Conservation (phyloP, 2,329 filamentous ascomycete species). For the Diaporthe sp. region DNA sequence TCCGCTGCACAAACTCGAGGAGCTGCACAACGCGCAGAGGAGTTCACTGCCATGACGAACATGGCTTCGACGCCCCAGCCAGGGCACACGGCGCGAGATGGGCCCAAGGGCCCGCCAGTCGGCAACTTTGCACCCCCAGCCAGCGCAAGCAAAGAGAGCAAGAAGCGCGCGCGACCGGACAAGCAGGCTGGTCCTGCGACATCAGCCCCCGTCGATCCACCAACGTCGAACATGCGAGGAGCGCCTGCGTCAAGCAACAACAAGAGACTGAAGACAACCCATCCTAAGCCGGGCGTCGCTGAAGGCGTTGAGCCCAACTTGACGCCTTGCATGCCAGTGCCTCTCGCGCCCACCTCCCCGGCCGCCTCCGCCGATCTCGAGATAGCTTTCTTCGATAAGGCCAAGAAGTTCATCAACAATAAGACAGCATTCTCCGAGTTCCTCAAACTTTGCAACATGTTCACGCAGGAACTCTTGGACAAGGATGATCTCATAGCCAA, state of each 20-base stretch:
- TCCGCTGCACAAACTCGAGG: conserved; percentile 75
- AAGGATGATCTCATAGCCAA: conserved; percentile 86
- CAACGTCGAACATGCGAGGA: conserved; percentile 54
- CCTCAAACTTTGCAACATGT: conserved; percentile 95
- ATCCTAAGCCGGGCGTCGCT: conserved; percentile 70
- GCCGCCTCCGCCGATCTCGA: conserved; percentile 86
- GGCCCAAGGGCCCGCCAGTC: conserved; percentile 89
- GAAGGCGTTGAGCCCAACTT: conserved; percentile 86
- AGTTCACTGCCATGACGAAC: conserved; percentile 65
- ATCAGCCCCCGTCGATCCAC: conserved; percentile 52
- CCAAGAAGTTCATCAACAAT: conserved; percentile 96
- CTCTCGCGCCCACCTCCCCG: conserved; percentile 82
- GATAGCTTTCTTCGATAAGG: conserved; percentile 92
- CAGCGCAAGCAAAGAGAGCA: conserved; percentile 89
- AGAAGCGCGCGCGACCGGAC: conserved; percentile 82
- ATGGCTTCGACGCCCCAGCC: conserved; percentile 70
- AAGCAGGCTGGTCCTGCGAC: conserved; percentile 65
- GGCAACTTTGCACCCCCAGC: conserved; percentile 90
- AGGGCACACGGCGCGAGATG: conserved; percentile 63
- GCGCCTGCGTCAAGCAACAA: conserved; percentile 55
- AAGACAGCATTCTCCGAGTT: conserved; percentile 96
- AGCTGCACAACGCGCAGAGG: conserved; percentile 75
- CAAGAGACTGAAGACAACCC: conserved; percentile 82
- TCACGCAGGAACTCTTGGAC: conserved; percentile 92
- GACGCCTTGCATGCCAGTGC: conserved; percentile 89